Evolutionary conservation across 1,139 yeast species (phyloP), one percentile per base, ranked within the genome.

Genomic region (Meyerozyma elateridarum): DNA sequence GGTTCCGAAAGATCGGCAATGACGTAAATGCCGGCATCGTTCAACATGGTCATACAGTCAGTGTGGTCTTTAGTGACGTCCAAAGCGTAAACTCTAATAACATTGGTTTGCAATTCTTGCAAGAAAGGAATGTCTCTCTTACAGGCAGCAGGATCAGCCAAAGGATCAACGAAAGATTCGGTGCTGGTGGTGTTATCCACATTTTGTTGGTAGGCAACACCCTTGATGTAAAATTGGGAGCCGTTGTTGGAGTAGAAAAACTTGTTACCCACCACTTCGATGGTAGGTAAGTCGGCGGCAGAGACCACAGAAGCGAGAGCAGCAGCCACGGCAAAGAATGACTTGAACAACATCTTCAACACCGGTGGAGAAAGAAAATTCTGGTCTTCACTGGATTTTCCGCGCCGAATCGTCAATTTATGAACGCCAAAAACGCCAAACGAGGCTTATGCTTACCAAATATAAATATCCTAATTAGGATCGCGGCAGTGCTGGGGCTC

Each of bases 201-300:
- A 56, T 83, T 81, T 42, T 80, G 75, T 58, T 82, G 93, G 60
- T 82, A 83, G 31, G 91, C 93, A 42, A 82, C 69, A 61, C 93
- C 93, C 51, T 62, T 75, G 59, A 85, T 75, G 61, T 78, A 81
- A 62, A 85, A 85, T 55, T 85, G 93, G 34, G 89, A 70, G 26
- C 89, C 88, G 54, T 81, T 80, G 57, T 77, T 76, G 41, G 83
- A 64, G 68, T 72, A 84, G 65, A 73, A 85, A 59, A 85, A 85
- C 58, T 85, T 80, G 68, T 79, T 81, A 35, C 89, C 89, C 29
- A 67, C 66, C 39, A 78, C 68, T 48, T 76, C 80, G 45, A 78
- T 68, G 29, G 73, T 57, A 31, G 81, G 62, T 12, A 20, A 24
- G 27, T 24, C 27, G 13, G 18, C 19, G 12, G 27, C 27, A 15